These are phyloP conservation scores for Saccharomycopsis schoenii DNA, from an alignment of 805 yeast genomes.

Conservation along the genomic window DNA sequence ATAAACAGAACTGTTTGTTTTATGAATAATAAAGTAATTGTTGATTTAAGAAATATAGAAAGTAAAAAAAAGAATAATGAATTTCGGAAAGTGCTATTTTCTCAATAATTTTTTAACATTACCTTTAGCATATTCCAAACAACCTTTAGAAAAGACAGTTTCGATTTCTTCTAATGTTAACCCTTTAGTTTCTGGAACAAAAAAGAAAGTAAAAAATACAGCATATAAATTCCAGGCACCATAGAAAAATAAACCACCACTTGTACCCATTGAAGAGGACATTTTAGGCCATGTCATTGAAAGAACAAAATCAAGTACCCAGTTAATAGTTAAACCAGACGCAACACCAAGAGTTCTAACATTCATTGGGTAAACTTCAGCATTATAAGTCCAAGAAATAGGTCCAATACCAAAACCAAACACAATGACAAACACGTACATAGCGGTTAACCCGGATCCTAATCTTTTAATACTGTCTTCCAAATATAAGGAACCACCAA, in stretches of 20 bases:
- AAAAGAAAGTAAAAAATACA: slow-evolving; percentile 49
- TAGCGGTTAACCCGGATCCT: slow-evolving; percentile 35
- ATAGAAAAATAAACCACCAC: slow-evolving; percentile 42
- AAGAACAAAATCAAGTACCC: slow-evolving; percentile 33
- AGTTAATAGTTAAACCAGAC: slow-evolving; percentile 38
- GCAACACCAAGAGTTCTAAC: slow-evolving; percentile 43
- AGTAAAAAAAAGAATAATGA: background rate
- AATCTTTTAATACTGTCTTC: slow-evolving; percentile 29
- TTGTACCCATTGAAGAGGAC: slow-evolving; percentile 33
- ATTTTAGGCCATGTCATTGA: slow-evolving; percentile 45
- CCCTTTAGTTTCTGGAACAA: slow-evolving; percentile 73
- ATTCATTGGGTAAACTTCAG: slow-evolving; percentile 41
- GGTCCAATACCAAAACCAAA: slow-evolving; percentile 47
- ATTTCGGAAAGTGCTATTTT: background rate
- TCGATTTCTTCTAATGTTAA: slow-evolving; percentile 73
- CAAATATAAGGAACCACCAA: slow-evolving; percentile 38
- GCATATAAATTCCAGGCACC: slow-evolving; percentile 53
- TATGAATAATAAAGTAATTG: too few relatives aligned
- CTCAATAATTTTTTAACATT: slow-evolving; percentile 4
- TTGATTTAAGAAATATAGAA: too few relatives aligned
- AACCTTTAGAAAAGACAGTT: slow-evolving; percentile 57
- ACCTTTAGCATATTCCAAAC: slow-evolving; percentile 22
- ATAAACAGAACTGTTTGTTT: too few relatives aligned
- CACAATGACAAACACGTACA: slow-evolving; percentile 35
- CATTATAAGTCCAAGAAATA: slow-evolving; percentile 41